phyloP scores from a whole-genome alignment of 2,329 filamentous ascomycete genomes.

The Fusarium camptoceras region DNA sequence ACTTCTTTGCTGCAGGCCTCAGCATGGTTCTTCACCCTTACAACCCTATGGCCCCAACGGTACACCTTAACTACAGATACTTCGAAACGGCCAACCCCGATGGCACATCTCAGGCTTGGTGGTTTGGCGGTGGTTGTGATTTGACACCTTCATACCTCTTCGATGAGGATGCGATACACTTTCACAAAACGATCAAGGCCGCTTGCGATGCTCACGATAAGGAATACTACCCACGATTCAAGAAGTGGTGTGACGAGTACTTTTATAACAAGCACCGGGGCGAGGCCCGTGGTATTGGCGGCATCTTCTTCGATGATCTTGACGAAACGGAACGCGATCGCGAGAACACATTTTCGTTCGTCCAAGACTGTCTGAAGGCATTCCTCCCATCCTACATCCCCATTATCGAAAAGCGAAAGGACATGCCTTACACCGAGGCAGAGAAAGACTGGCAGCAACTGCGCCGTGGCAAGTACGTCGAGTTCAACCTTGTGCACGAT shows the following conservation, averaged over 20 bases:
- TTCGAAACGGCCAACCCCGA: constrained; percentile 94
- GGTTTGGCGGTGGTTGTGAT: constrained; percentile 97
- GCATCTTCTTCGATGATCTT: constrained; percentile 98
- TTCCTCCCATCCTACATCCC: constrained; percentile 94
- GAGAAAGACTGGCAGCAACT: constrained; percentile 98
- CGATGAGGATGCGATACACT: constrained; percentile 96
- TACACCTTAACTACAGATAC: constrained; percentile 98
- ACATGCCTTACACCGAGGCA: constrained; percentile 86
- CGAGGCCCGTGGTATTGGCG: constrained; percentile 88
- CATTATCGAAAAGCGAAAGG: constrained; percentile 87
- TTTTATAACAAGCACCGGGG: constrained; percentile 93
- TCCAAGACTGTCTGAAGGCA: constrained; percentile 84
- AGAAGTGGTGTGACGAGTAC: constrained; percentile 98
- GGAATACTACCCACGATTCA: constrained; percentile 92
- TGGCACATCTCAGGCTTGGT: constrained; percentile 88
- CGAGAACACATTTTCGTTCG: constrained; percentile 90
- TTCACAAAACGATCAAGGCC: constrained; percentile 93
- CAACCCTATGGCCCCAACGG: constrained; percentile 97
- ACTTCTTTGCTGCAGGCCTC: constrained; percentile 95
- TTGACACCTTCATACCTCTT: constrained; percentile 94
- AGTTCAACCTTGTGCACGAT: constrained; percentile 98
- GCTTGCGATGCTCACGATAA: constrained; percentile 94
- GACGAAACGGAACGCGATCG: constrained; percentile 88
- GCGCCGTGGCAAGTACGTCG: constrained; percentile 92
- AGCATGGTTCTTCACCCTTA: constrained; percentile 92